These are phyloP conservation scores for Rhododendron ovatum DNA, from an alignment of 148 eudicot genomes.

Conservation along the genomic window DNA sequence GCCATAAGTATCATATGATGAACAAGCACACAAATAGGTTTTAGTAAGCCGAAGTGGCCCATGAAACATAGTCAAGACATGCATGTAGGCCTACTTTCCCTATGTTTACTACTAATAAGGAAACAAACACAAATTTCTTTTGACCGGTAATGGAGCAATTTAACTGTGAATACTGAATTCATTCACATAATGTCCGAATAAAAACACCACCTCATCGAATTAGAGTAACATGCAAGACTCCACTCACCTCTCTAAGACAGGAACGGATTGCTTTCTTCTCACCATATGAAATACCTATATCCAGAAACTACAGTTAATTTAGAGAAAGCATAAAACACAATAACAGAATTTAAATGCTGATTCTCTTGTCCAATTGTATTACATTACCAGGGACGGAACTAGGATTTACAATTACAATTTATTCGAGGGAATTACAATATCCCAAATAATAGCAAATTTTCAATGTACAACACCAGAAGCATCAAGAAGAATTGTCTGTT, in stretches of 20 bases:
- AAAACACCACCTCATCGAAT: not conserved
- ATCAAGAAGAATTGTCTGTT: not conserved
- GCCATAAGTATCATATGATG: not conserved
- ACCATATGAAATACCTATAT: conserved; percentile 62
- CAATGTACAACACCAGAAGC: not conserved
- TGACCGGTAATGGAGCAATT: not conserved
- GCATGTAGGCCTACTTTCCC: not conserved
- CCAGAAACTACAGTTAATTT: not conserved
- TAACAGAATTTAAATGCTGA: not conserved
- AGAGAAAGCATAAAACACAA: not conserved
- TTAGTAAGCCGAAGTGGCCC: no score
- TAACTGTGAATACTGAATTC: not conserved
- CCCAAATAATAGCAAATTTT: not conserved
- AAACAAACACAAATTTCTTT: not conserved
- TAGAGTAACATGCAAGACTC: not conserved
- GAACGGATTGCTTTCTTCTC: conserved; percentile 87
- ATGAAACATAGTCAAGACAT: not conserved
- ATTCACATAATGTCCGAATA: not conserved
- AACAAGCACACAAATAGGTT: not conserved
- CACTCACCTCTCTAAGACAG: conserved; percentile 64
- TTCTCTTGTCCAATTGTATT: not conserved
- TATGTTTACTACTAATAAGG: not conserved
- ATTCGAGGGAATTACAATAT: not conserved
- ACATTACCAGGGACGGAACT: no score
- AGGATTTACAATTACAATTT: not conserved